Percentiles rank a stretch among this genome's conserved stretches.
These are phyloP conservation scores for Cytospora piceae DNA, from an alignment of 2,329 filamentous ascomycete genomes.

Conservation along the genomic window DNA sequence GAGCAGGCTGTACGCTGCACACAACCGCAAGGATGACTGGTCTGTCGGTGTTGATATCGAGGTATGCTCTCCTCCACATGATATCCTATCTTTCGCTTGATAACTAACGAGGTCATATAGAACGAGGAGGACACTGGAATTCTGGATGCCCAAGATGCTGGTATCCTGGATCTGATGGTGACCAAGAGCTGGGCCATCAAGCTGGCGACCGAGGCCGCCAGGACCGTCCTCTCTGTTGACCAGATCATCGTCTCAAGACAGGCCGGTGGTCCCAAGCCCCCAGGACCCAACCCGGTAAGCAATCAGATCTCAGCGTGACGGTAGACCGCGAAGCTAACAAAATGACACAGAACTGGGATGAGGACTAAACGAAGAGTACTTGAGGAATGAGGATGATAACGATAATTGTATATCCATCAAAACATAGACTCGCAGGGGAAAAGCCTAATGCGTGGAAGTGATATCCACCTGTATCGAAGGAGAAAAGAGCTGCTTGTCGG, in stretches of 20 bases:
- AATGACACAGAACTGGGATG: constrained; percentile 60
- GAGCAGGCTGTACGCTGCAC: constrained; percentile 88
- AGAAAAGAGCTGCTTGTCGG: constrained; percentile 12
- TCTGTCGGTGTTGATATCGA: constrained; percentile 94
- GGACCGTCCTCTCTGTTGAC: constrained; percentile 93
- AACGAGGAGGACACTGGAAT: constrained; percentile 80
- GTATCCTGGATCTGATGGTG: constrained; percentile 89
- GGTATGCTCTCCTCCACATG: constrained; percentile 45
- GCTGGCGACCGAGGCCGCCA: constrained; percentile 89
- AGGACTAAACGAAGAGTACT: constrained; percentile 51
- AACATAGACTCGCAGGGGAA: constrained; percentile 20
- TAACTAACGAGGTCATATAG: constrained; percentile 43
- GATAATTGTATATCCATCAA: constrained; percentile 22
- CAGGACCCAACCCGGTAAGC: constrained; percentile 80
- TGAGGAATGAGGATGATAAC: constrained; percentile 12
- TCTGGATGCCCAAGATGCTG: constrained; percentile 82
- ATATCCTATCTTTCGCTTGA: not conserved
- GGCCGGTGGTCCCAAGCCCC: constrained; percentile 95
- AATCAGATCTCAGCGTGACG: not conserved
- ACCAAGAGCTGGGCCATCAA: constrained; percentile 97
- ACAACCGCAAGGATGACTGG: constrained; percentile 87
- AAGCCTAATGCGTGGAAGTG: constrained; percentile 17
- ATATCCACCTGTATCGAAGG: constrained; percentile 25
- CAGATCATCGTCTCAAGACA: constrained; percentile 99
- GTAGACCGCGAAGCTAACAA: constrained; percentile 36